Percentiles rank a stretch among this genome's conserved stretches.
Conservation (phyloP, 352 stramenopile species). For the Globisporangium ultimum region DNA sequence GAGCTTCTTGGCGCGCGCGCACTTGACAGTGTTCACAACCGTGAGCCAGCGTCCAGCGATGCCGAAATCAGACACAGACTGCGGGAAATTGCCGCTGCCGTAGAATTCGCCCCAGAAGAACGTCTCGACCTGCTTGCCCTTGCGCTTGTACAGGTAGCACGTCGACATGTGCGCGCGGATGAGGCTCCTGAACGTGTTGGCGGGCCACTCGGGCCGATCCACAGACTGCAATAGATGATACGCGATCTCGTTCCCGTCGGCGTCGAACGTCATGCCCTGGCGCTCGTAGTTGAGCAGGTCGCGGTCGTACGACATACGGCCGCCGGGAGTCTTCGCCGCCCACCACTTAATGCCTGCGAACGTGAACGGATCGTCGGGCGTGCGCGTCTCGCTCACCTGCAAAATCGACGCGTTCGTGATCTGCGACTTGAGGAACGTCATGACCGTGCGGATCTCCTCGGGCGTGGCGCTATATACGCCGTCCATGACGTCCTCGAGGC, state of each 20-base stretch:
- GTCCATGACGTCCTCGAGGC: conserved; percentile 60
- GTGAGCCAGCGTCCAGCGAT: conserved; percentile 32
- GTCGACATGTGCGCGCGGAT: conserved; percentile 22
- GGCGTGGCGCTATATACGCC: conserved; percentile 91
- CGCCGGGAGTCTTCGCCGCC: conserved; percentile 25
- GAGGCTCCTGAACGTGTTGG: conserved; percentile 22
- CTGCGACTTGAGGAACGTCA: conserved; percentile 29
- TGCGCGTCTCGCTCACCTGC: conserved; percentile 25
- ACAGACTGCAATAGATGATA: conserved; percentile 47
- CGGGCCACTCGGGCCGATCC: conserved; percentile 23
- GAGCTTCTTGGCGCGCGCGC: conserved; percentile 2
- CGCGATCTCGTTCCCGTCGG: conserved; percentile 23
- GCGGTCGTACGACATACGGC: conserved; percentile 27
- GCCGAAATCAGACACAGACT: conserved; percentile 29
- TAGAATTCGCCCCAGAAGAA: conserved; percentile 35
- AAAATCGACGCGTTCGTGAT: conserved; percentile 34
- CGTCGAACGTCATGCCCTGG: conserved; percentile 29
- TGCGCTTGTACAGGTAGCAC: conserved; percentile 29
- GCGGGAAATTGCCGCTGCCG: conserved; percentile 22
- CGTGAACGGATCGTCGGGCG: conserved; percentile 21
- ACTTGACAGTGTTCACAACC: conserved; percentile 14
- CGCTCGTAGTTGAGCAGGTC: conserved; percentile 52
- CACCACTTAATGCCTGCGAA: conserved; percentile 48
- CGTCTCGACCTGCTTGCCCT: conserved; percentile 14
- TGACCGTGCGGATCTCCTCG: conserved; percentile 29